Evolutionary conservation across 2,329 filamentous ascomycete genomes (phyloP), one percentile per base, ranked within the genome.

Genomic region (Fusarium siculi): DNA sequence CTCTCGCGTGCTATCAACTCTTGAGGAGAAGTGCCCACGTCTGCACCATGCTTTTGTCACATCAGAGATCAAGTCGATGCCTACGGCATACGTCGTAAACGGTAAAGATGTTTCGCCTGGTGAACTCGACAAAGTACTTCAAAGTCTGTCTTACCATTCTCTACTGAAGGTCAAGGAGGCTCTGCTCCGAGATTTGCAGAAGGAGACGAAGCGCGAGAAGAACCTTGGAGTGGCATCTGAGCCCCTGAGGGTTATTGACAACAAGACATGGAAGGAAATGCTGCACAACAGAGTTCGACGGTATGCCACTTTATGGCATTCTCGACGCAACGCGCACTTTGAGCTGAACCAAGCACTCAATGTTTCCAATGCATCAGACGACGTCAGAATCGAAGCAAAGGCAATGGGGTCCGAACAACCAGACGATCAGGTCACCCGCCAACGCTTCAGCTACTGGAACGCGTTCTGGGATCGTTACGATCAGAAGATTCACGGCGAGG

Each of bases 41-140:
- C 76, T 86, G 2, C 78, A 85, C 66, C 74, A 80, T n/a, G 85
- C 85, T 40, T 82, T 86, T 58, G 79, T 70, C 36, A 81, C 78
- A 8, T 78, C 76, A 5, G 79, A 82, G 55, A 73, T 78, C 30
- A 72, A 78, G n/a, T 70, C 76, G 34, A 71, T 81, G 43, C 74
- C 78, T 19, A 72, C 70, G 14, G 75, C 73, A 6, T 80, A 77
- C 66, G 66, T 74, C 16, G 30, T 77, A 18, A 74, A 76, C 44
- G 66, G 70, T 34, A 75, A 63, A 55, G 55, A 74, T 39, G 77
- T 79, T 56, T 72, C 80, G n/a, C 75, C 67, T 39, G 72, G 73
- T 44, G 80, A 79, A 10, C 75, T 80, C 12, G 76, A 76, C 57
- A 76, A 78, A 25, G 63, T 79, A 32, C 69, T 83, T 7, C 69